Base-by-base conservation (phyloP, 2,329 filamentous ascomycete species). In the Parasarocladium wereldwijsianum region DNA sequence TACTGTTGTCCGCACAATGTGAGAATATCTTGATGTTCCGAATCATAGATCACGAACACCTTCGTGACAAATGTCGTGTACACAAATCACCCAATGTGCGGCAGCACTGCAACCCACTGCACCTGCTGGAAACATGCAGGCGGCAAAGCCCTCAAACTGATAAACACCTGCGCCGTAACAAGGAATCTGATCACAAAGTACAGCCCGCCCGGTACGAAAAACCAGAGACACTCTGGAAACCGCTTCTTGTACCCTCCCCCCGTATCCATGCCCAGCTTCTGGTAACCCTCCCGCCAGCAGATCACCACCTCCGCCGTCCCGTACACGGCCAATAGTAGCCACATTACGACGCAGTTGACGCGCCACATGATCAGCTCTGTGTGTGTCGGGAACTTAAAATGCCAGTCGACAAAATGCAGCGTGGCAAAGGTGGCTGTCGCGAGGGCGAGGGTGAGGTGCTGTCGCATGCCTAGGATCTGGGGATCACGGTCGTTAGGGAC, bases 371-470 rank as follows among this genome's bases (percentile, higher is more conserved):
- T 8, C 7, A 24, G 23, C 12, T 24, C 23, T 8, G 14, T 7
- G 7, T 24, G 9, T 13, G 23, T 24, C 7, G 23, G 23, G 23
- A 24, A 24, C 7, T 8, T 13, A 13, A n/a, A 24, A 13, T 24
- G 23, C 23, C 23, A 24, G 12, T 24, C 23, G 14, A 24, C 23
- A 13, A 24, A 24, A 13, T 24, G 23, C 7, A 24, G 7, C 8
- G 23, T 24, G 8, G 23, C 23, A 13, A 24, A 24, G 14, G 23
- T 13, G 8, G 23, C 23, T 8, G 23, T 24, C 23, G 23, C 23
- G 12, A 24, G 23, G 12, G 9, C 23, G 23, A 24, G 23, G 10
- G 23, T 24, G 23, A 24, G 23, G 14, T 24, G 23, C 23, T 24
- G 23, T 8, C 23, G 23, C 7, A 24, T n/a, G 7, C 23, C 23